Percentiles rank a stretch among this genome's conserved stretches.
phyloP scores from a whole-genome alignment of 768 basidiomycete species.

The Astraeus odoratus region DNA sequence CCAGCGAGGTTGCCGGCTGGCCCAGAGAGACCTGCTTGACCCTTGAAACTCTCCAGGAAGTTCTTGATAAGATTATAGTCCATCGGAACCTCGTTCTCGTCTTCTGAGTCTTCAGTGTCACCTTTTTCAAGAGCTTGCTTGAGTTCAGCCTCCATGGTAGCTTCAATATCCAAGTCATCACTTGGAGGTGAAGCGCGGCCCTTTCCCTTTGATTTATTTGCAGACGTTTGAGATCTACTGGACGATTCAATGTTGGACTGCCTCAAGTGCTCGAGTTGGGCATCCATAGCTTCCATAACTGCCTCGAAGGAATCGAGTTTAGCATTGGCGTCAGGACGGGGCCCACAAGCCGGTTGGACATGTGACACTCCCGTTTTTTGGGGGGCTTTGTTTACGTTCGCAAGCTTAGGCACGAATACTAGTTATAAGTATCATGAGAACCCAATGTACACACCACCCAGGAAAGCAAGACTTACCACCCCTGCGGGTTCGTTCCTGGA shows the following conservation, averaged over 20 bases:
- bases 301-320: constrained; percentile 89
- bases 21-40: constrained; percentile 82
- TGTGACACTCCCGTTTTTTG: constrained; percentile 14
- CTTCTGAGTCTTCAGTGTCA: constrained; percentile 45
- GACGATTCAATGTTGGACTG: constrained; percentile 17
- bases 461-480: constrained; percentile 59
- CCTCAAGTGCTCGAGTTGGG: constrained; percentile 54
- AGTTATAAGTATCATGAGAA: constrained; percentile 7
- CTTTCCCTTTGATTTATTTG: constrained; percentile 43
- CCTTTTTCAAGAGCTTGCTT: constrained; percentile 49
- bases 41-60: constrained; percentile 93
- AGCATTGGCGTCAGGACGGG: constrained; percentile 47
- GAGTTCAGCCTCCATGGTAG: constrained; percentile 88
- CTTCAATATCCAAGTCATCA: constrained; percentile 62
- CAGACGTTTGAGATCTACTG: constrained; percentile 14
- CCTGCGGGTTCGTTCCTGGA: constrained; percentile 66
- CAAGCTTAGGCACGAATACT: constrained; percentile 54
- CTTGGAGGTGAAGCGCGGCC: constrained; percentile 25
- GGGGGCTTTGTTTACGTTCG: constrained; percentile 5
- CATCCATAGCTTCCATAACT: constrained; percentile 95
- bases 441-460: constrained; percentile 5
- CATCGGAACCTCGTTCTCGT: constrained; percentile 40
- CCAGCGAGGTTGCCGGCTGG: constrained; percentile 90
- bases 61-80: constrained; percentile 96
- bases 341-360: constrained; percentile 25